Conservation (phyloP, 192 early-diverging fungal genomes). For the Piromyces sp. region DNA sequence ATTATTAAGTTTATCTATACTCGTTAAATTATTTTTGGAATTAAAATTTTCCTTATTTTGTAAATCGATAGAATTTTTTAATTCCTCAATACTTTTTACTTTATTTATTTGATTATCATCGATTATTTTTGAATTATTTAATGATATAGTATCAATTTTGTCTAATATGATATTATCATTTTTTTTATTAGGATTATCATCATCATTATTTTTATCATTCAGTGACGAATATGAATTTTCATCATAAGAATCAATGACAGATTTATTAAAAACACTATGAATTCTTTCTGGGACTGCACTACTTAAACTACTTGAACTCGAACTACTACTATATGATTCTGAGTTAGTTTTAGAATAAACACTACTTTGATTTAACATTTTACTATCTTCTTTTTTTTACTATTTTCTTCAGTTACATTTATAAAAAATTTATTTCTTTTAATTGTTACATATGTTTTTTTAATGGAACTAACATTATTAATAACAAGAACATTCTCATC, state of each 20-base stretch:
- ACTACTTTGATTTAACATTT: neutral
- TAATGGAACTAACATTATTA: neutral
- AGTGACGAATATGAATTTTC: too few relatives aligned
- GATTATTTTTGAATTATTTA: neutral
- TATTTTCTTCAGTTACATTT: neutral
- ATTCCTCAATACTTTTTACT: neutral
- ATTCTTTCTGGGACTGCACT: neutral
- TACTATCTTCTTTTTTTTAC: neutral
- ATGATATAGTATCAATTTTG: too few relatives aligned
- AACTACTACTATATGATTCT: neutral
- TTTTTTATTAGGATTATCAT: too few relatives aligned
- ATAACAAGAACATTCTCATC: neutral
- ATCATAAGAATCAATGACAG: too few relatives aligned
- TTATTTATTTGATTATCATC: neutral
- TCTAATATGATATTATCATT: too few relatives aligned
- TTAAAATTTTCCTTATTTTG: too few relatives aligned
- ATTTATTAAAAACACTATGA: too few relatives aligned
- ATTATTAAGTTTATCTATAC: too few relatives aligned
- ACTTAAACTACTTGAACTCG: neutral
- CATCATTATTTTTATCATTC: neutral
- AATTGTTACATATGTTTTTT: neutral
- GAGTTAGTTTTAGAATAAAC: neutral
- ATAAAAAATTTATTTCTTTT: neutral
- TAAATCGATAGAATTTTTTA: too few relatives aligned
- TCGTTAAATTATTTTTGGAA: too few relatives aligned